phyloP scores from a whole-genome alignment of 2,329 filamentous ascomycete species.

The Dothideomycetidae sp. region DNA sequence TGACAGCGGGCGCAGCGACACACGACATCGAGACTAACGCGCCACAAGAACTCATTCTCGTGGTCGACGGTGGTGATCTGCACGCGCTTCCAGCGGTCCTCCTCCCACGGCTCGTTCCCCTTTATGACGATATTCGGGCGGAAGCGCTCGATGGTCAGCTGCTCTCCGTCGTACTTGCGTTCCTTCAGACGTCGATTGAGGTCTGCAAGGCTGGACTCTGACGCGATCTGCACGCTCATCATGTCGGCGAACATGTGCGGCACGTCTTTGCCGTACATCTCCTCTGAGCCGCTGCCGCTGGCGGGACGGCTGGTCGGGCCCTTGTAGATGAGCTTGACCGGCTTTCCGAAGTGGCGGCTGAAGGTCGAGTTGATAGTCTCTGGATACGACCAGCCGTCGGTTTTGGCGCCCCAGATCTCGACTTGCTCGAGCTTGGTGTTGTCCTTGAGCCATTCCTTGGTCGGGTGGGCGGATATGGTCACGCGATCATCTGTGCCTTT shows the following conservation, averaged over 20 bases:
- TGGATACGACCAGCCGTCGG: slow-evolving; percentile 43
- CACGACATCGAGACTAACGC: slow-evolving; percentile 41
- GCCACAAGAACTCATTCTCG: slow-evolving; percentile 21
- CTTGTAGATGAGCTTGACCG: slow-evolving; percentile 47
- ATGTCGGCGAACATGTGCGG: slow-evolving; percentile 45
- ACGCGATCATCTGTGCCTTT: slow-evolving; percentile 30
- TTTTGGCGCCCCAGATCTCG: slow-evolving; percentile 45
- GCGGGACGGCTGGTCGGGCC: slow-evolving; percentile 42
- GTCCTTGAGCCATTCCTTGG: slow-evolving; percentile 36
- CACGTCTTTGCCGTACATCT: slow-evolving; percentile 33
- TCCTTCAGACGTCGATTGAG: slow-evolving; percentile 39
- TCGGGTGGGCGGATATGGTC: slow-evolving; percentile 41
- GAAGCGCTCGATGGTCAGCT: slow-evolving; percentile 48
- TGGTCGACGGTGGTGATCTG: slow-evolving; percentile 28
- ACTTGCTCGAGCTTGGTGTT: slow-evolving; percentile 38
- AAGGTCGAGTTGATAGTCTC: slow-evolving; percentile 39
- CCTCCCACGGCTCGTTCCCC: slow-evolving; percentile 43
- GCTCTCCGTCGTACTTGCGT: slow-evolving; percentile 25
- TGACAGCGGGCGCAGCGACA: slow-evolving; percentile 47
- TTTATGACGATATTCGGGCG: slow-evolving; percentile 48
- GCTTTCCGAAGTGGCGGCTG: slow-evolving; percentile 40
- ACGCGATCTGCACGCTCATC: slow-evolving; percentile 42
- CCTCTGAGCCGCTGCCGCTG: slow-evolving; percentile 40
- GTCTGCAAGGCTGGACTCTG: slow-evolving; percentile 41
- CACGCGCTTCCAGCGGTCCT: slow-evolving; percentile 49